Percentiles rank a stretch among this genome's conserved stretches.
phyloP scores from a whole-genome alignment of 495 filamentous ascomycete genomes.

The Corynascus novoguineensis region DNA sequence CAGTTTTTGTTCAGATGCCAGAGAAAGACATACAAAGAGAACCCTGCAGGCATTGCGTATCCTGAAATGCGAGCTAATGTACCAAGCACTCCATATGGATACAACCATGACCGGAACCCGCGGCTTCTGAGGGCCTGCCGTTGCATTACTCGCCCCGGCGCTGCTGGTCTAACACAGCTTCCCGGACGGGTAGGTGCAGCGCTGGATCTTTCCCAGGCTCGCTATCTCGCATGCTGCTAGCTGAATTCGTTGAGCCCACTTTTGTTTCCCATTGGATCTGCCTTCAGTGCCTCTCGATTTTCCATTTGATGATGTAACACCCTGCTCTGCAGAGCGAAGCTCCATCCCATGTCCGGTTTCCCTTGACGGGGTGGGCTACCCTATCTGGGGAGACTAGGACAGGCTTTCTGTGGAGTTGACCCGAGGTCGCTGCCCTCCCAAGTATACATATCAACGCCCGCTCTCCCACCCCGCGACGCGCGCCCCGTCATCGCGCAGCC shows the following conservation, averaged over 20 bases:
- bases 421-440: neutral
- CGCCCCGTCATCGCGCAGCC: neutral
- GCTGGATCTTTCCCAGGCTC: neutral
- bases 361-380: no score
- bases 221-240: neutral
- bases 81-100: no score
- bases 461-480: neutral
- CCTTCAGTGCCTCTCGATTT: neutral
- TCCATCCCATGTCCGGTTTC: neutral
- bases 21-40: neutral
- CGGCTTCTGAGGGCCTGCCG: neutral
- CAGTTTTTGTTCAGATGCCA: no score
- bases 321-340: no score
- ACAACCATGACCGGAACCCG: neutral
- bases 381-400: no score
- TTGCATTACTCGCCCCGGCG: neutral
- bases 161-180: neutral
- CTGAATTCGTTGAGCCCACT: neutral
- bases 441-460: neutral
- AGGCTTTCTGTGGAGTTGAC: no score
- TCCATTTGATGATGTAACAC: neutral
- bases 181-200: conserved; percentile 20
- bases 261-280: conserved; percentile 1
- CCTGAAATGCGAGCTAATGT: no score
- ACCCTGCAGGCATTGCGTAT: neutral